A percentile compares a stretch with the other conserved stretches of the same genome.
Evolutionary conservation across 192 early-diverging fungal species (phyloP).

Genomic region (Coemansia sp.): DNA sequence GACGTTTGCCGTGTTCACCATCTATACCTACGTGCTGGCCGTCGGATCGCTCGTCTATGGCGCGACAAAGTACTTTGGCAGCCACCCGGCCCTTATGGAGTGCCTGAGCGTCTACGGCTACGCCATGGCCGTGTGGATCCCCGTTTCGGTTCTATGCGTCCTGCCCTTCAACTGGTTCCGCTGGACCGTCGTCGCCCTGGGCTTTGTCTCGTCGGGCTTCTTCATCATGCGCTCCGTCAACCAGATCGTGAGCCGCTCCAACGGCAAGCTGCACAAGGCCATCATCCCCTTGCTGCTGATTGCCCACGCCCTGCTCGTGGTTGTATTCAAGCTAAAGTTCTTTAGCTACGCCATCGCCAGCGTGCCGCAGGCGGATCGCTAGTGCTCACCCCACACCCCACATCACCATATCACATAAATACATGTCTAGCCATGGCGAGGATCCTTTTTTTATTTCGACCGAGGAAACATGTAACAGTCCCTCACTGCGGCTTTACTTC

Average conservation of each 20-base stretch:
- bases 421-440: neutral
- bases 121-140: constrained; percentile 88
- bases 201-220: constrained; percentile 66
- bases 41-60: constrained; percentile 73
- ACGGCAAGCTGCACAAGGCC: constrained; percentile 62
- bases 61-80: constrained; percentile 78
- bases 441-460: constrained; percentile 1
- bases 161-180: constrained; percentile 74
- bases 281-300: constrained; percentile 61
- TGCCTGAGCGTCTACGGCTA: constrained; percentile 88
- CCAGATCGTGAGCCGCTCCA: constrained; percentile 60
- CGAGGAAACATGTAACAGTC: constrained; percentile 3
- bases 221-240: constrained; percentile 46
- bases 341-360: constrained; percentile 59
- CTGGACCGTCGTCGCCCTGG: constrained; percentile 74
- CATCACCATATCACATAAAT: neutral
- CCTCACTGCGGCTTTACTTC: constrained; percentile 25
- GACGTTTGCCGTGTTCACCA: constrained; percentile 69
- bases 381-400: neutral
- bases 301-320: constrained; percentile 61
- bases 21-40: constrained; percentile 77
- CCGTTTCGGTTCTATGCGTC: constrained; percentile 73
- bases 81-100: constrained; percentile 78
- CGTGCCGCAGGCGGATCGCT: neutral
- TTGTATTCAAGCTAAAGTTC: constrained; percentile 82